These are phyloP conservation scores for Pichia sp. DNA, from an alignment of 1,139 yeast species.

Conservation along the genomic window DNA sequence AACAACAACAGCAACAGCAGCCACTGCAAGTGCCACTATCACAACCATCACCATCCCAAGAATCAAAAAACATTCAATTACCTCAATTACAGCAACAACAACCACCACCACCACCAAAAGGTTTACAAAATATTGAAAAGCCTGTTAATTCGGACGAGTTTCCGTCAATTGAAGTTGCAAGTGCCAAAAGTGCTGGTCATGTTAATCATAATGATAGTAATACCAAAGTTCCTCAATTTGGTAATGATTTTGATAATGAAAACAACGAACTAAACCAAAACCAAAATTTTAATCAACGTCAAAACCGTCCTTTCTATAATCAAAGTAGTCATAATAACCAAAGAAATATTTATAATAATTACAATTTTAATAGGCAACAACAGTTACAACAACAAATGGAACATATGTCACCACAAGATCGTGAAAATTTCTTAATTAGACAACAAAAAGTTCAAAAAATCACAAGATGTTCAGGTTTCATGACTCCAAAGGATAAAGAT, in stretches of 20 bases:
- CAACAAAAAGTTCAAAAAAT: constrained; percentile 77
- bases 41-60: constrained; percentile 7
- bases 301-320: constrained; percentile 1
- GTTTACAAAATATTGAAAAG: constrained; percentile 2
- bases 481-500: constrained; percentile 96
- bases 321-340: constrained; percentile 16
- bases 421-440: constrained; percentile 55
- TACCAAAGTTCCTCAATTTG: no score
- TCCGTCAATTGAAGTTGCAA: constrained; percentile 17
- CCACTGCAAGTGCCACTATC: constrained; percentile 28
- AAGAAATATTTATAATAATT: constrained; percentile 4
- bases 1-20: constrained; percentile 24
- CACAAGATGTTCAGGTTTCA: constrained; percentile 80
- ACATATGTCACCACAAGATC: constrained; percentile 44
- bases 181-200: constrained; percentile 14
- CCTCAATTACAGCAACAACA: constrained; percentile 1
- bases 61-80: constrained; percentile 1
- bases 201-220: constrained; percentile 15
- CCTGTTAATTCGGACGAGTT: constrained; percentile 12
- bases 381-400: constrained; percentile 29
- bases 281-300: not conserved
- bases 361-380: constrained; percentile 21
- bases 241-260: constrained; percentile 2
- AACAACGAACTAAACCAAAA: not conserved
- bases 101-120: constrained; percentile 8